phyloP scores from a whole-genome alignment of 116 monocot species.

The Zostera marina region DNA sequence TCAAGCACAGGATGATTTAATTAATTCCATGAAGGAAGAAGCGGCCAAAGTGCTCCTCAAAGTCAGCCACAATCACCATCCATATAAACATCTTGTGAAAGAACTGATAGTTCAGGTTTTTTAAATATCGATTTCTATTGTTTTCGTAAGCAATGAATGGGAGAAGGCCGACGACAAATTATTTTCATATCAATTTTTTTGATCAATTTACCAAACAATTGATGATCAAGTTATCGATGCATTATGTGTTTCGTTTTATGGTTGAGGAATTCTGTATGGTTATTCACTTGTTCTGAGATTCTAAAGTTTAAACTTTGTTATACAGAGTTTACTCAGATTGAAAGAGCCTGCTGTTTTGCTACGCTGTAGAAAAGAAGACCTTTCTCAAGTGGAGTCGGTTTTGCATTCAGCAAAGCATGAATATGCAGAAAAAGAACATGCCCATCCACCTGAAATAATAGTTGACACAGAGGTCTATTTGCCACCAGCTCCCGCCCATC shows the following conservation, averaged over 20 bases:
- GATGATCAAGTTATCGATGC: too few relatives aligned
- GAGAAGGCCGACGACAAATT: too few relatives aligned
- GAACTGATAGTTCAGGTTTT: constrained; percentile 67
- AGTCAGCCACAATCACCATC: constrained; percentile 37
- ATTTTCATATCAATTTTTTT: too few relatives aligned
- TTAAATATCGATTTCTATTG: neutral
- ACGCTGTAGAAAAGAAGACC: constrained; percentile 60
- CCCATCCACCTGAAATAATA: constrained; percentile 45
- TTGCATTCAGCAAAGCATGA: constrained; percentile 54
- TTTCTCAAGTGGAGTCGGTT: constrained; percentile 46
- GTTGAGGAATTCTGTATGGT: too few relatives aligned
- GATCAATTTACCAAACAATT: too few relatives aligned
- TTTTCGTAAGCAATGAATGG: too few relatives aligned
- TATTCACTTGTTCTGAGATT: too few relatives aligned
- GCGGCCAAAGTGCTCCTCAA: constrained; percentile 62
- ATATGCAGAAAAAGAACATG: constrained; percentile 61
- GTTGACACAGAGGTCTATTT: constrained; percentile 45
- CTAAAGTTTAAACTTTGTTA: neutral
- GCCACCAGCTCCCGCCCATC: constrained; percentile 47
- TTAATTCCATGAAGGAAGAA: constrained; percentile 69
- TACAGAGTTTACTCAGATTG: constrained; percentile 66
- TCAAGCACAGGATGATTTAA: constrained; percentile 88
- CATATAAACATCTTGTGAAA: constrained; percentile 57
- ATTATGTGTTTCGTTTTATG: too few relatives aligned
- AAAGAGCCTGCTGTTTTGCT: constrained; percentile 72